A percentile compares a stretch with the other conserved stretches of the same genome.
Conservation (phyloP, 331 rosid genomes). For the Dryas integrifolia region DNA sequence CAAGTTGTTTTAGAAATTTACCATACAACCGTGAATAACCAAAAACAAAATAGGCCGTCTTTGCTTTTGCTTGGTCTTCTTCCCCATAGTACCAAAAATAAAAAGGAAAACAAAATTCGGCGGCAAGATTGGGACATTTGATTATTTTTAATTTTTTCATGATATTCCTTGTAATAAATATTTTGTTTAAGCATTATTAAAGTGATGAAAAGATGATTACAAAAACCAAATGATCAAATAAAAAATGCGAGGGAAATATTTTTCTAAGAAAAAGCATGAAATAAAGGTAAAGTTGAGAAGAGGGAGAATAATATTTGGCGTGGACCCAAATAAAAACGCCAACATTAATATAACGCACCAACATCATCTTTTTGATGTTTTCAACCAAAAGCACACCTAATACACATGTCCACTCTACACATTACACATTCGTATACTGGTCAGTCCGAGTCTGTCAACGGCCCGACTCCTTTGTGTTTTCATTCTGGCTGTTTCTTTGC, state of each 20-base stretch:
- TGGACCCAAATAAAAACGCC: constrained; percentile 2
- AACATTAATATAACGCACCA: constrained; percentile 16
- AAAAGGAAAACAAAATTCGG: too few relatives aligned
- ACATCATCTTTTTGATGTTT: not conserved
- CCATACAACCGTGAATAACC: too few relatives aligned
- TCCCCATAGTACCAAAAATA: too few relatives aligned
- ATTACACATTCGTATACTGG: not conserved
- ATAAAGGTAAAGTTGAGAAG: constrained; percentile 5
- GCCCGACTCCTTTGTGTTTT: not conserved
- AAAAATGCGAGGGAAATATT: not conserved
- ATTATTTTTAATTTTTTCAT: not conserved
- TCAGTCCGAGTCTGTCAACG: not conserved
- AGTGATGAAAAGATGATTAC: not conserved
- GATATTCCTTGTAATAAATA: not conserved
- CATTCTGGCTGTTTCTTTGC: not conserved
- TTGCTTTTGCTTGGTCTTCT: too few relatives aligned
- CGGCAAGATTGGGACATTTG: too few relatives aligned
- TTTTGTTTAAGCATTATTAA: not conserved
- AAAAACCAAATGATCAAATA: not conserved
- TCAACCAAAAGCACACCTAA: constrained; percentile 9
- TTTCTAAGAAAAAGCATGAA: not conserved
- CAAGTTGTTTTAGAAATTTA: too few relatives aligned
- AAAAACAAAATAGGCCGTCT: too few relatives aligned
- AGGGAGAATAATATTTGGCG: not conserved
- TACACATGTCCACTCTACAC: not conserved